Evolutionary conservation across 768 basidiomycete species (phyloP).

Genomic region (Russula abietina): DNA sequence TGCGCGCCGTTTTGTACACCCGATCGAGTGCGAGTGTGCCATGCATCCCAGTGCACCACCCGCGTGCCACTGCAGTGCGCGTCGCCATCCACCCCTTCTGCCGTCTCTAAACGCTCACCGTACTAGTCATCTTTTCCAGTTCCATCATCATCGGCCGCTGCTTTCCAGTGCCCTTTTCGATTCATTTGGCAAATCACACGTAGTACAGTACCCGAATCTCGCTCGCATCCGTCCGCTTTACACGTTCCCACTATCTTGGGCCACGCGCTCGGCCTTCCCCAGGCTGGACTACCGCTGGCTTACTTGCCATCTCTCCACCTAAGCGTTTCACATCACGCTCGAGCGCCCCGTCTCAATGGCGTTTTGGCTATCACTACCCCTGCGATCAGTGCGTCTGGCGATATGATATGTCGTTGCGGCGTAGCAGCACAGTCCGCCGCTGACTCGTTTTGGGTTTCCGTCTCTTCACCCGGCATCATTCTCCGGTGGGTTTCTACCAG

Average conservation of each 20-base stretch:
- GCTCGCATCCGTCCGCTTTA: not conserved
- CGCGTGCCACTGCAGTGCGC: not conserved
- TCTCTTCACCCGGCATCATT: slow-evolving; percentile 9
- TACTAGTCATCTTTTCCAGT: not conserved
- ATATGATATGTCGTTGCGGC: slow-evolving; percentile 12
- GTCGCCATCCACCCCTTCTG: not conserved
- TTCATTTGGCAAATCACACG: too few species aligned
- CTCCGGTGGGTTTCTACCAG: not conserved
- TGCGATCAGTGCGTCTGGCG: slow-evolving; percentile 6
- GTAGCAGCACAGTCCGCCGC: not conserved
- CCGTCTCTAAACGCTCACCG: slow-evolving; percentile 15
- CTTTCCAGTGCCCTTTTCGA: not conserved
- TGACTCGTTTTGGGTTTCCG: slow-evolving; percentile 5
- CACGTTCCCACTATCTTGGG: not conserved
- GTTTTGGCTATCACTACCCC: not conserved
- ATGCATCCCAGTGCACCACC: too few species aligned
- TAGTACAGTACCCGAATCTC: too few species aligned
- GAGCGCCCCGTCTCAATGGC: not conserved
- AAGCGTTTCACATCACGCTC: slow-evolving; percentile 14
- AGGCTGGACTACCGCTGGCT: too few species aligned
- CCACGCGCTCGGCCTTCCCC: too few species aligned
- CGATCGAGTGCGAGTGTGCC: not conserved
- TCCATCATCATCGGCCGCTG: slow-evolving; percentile 3
- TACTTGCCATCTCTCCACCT: slow-evolving; percentile 1
- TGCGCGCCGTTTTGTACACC: not conserved